These are phyloP conservation scores for Erodium texanum DNA, from an alignment of 441 rosid species.

Conservation along the genomic window DNA sequence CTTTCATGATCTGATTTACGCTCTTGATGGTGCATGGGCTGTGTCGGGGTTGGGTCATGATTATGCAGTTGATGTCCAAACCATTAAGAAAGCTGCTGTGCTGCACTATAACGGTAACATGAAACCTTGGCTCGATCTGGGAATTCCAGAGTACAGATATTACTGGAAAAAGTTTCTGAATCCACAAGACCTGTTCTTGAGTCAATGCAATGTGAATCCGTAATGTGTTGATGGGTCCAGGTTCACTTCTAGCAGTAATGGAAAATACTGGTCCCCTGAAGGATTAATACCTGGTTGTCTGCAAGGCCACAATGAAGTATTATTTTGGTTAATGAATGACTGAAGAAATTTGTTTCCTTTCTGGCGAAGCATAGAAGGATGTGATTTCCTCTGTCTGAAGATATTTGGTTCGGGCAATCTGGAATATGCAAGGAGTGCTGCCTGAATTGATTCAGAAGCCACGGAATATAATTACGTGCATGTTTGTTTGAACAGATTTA, in stretches of 20 bases:
- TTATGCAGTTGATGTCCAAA: slow-evolving; percentile 32
- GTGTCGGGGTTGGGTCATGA: slow-evolving; percentile 71
- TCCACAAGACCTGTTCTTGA: slow-evolving; percentile 49
- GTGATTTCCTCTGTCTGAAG: slow-evolving; percentile 14
- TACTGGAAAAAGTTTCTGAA: slow-evolving; percentile 77
- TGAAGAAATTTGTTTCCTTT: slow-evolving; percentile 11
- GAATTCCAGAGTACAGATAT: slow-evolving; percentile 64
- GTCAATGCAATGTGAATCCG: slow-evolving; percentile 78
- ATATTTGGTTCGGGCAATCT: too few relatives aligned
- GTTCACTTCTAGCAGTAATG: slow-evolving; percentile 14
- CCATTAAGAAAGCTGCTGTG: slow-evolving; percentile 48
- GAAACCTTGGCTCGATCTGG: slow-evolving; percentile 98
- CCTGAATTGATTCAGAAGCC: slow-evolving; percentile 24
- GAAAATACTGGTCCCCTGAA: slow-evolving; percentile 21
- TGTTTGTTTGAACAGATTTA: slow-evolving; percentile 19
- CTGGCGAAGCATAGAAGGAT: slow-evolving; percentile 20
- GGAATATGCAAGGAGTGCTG: slow-evolving; percentile 14
- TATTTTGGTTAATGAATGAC: slow-evolving; percentile 19
- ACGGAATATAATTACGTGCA: slow-evolving; percentile 21
- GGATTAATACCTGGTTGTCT: slow-evolving; percentile 10
- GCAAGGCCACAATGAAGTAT: slow-evolving; percentile 13
- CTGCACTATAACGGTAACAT: slow-evolving; percentile 88
- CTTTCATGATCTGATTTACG: slow-evolving; percentile 56
- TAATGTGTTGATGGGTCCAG: slow-evolving; percentile 19
- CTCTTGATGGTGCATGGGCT: slow-evolving; percentile 51